Conservation (phyloP, 2,329 filamentous ascomycete species). For the Periconia macrospinosa region DNA sequence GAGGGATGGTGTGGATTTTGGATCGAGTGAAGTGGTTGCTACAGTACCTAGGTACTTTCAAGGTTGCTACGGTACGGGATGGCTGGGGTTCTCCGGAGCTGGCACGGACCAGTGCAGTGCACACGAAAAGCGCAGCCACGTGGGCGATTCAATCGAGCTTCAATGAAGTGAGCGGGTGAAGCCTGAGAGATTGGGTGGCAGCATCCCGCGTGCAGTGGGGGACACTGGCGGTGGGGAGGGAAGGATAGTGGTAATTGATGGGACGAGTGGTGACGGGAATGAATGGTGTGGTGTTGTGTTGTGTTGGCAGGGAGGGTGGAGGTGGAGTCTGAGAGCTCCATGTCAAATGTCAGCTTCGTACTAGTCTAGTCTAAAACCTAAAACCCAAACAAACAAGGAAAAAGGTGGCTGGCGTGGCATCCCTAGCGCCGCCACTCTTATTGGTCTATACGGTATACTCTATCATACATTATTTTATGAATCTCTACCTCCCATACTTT, state of each 20-base stretch:
- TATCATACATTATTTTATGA: too few species aligned
- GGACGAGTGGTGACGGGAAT: background rate
- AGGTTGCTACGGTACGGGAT: too few species aligned
- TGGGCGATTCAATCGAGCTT: conserved; percentile 21
- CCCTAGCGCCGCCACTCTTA: background rate
- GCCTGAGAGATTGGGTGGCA: conserved; percentile 31
- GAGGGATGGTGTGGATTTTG: background rate
- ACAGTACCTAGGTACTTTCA: too few species aligned
- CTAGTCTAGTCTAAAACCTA: too few species aligned
- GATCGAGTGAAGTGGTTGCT: background rate
- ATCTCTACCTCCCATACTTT: conserved; percentile 30
- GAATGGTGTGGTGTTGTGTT: conserved; percentile 16
- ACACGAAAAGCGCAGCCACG: background rate
- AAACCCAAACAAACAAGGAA: conserved; percentile 5
- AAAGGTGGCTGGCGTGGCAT: conserved; percentile 18
- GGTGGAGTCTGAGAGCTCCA: conserved; percentile 17
- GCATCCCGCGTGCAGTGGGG: conserved; percentile 37
- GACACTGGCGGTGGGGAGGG: conserved; percentile 15
- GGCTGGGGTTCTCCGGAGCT: background rate
- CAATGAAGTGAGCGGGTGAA: conserved; percentile 18
- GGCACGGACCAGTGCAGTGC: background rate
- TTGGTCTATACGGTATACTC: too few species aligned
- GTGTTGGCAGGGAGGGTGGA: too few species aligned
- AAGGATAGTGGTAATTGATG: too few species aligned
- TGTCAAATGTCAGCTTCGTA: conserved; percentile 19